Conservation (phyloP, 2,329 filamentous ascomycete genomes). For the Plenodomus lindquistii region DNA sequence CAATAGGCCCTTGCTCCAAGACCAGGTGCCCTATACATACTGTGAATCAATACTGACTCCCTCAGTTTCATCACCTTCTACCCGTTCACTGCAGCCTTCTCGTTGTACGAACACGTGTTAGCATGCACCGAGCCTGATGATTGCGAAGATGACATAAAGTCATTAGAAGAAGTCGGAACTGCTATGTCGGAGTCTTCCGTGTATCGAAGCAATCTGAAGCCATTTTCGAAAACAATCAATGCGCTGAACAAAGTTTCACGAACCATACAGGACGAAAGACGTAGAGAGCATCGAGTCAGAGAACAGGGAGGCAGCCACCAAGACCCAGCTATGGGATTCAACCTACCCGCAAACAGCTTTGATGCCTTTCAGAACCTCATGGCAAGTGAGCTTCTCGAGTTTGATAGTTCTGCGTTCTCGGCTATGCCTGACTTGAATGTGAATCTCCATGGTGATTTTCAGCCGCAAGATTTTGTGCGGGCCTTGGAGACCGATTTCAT, state of each 20-base stretch:
- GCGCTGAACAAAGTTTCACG: constrained; percentile 35
- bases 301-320: neutral
- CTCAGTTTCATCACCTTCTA: constrained; percentile 34
- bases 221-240: constrained; percentile 31
- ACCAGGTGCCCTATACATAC: too few species aligned
- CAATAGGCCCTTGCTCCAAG: neutral
- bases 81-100: constrained; percentile 36
- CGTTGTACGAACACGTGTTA: constrained; percentile 35
- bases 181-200: constrained; percentile 24
- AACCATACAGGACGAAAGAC: constrained; percentile 28
- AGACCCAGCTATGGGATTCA: neutral
- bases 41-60: neutral
- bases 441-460: constrained; percentile 21
- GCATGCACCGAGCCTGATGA: constrained; percentile 22
- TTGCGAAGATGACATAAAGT: constrained; percentile 29
- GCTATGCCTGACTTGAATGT: constrained; percentile 20
- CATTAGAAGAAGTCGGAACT: constrained; percentile 25
- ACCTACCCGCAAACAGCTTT: constrained; percentile 4
- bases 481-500: constrained; percentile 37
- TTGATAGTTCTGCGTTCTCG: constrained; percentile 20
- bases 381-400: constrained; percentile 16
- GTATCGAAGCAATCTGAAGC: constrained; percentile 17
- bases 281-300: neutral
- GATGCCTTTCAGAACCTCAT: constrained; percentile 13
- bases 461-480: constrained; percentile 29